Percentiles rank a stretch among this genome's conserved stretches.
phyloP scores from a whole-genome alignment of 1,139 yeast species.

The Geotrichum europaeum region DNA sequence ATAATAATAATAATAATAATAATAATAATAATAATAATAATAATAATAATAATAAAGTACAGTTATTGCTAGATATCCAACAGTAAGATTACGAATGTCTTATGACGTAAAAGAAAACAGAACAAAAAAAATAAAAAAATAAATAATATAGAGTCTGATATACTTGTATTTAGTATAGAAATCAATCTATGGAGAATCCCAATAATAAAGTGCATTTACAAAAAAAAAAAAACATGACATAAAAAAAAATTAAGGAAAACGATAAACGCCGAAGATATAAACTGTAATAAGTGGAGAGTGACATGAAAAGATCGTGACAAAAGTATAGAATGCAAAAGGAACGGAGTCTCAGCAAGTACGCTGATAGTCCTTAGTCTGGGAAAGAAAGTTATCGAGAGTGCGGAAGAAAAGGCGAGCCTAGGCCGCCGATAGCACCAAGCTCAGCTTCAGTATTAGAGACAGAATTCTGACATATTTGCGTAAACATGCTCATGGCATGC shows the following conservation, averaged over 20 bases:
- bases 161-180: background rate
- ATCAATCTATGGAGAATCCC: background rate
- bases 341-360: background rate
- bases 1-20: no score
- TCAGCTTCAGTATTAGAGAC: background rate
- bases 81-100: background rate
- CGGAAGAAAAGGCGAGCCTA: background rate
- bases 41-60: no score
- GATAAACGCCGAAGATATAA: background rate
- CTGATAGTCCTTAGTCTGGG: background rate
- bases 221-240: background rate
- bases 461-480: background rate
- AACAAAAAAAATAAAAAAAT: background rate
- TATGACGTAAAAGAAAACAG: background rate
- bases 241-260: background rate
- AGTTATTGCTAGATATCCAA: background rate
- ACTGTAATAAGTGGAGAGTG: background rate
- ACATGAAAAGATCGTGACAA: background rate
- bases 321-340: background rate
- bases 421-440: background rate
- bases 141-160: background rate
- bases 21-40: no score
- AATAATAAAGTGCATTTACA: background rate
- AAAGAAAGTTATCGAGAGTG: background rate
- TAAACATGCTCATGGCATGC: background rate